phyloP scores from a whole-genome alignment of 2,329 filamentous ascomycete species.

The Lachnellula hyalina region DNA sequence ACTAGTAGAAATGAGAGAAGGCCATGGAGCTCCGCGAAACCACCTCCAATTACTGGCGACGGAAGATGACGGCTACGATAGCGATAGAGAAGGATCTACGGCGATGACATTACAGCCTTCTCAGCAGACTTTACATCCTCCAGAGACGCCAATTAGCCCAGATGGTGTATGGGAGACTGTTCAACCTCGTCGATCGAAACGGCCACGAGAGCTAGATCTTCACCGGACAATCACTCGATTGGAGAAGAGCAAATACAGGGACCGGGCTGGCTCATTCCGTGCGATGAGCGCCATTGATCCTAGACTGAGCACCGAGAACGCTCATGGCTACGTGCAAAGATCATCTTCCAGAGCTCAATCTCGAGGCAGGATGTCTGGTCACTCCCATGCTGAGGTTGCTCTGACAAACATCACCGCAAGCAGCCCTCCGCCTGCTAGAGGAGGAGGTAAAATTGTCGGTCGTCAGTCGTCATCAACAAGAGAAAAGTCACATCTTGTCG shows the following conservation, averaged over 20 bases:
- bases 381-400: conserved; percentile 37
- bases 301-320: conserved; percentile 23
- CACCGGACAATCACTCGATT: conserved; percentile 40
- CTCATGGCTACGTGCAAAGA: conserved; percentile 22
- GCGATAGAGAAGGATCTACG: conserved; percentile 23
- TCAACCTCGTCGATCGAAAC: conserved; percentile 12
- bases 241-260: conserved; percentile 38
- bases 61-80: conserved; percentile 27
- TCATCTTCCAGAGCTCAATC: conserved; percentile 14
- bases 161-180: conserved; percentile 24
- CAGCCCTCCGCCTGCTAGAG: conserved; percentile 32
- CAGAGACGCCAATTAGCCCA: conserved; percentile 7
- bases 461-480: conserved; percentile 13
- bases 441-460: conserved; percentile 28
- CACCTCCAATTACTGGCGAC: conserved; percentile 14
- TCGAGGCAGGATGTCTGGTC: conserved; percentile 24
- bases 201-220: conserved; percentile 24
- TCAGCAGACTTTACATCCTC: conserved; percentile 15
- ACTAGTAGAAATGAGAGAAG: conserved; percentile 3
- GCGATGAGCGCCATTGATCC: conserved; percentile 31
- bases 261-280: conserved; percentile 42
- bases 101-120: conserved; percentile 17
- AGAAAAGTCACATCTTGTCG: conserved; percentile 19
- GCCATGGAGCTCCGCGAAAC: not conserved
- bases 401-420: conserved; percentile 39